phyloP scores from a whole-genome alignment of 164 flowering plant genomes.

The Amborella trichopoda region DNA sequence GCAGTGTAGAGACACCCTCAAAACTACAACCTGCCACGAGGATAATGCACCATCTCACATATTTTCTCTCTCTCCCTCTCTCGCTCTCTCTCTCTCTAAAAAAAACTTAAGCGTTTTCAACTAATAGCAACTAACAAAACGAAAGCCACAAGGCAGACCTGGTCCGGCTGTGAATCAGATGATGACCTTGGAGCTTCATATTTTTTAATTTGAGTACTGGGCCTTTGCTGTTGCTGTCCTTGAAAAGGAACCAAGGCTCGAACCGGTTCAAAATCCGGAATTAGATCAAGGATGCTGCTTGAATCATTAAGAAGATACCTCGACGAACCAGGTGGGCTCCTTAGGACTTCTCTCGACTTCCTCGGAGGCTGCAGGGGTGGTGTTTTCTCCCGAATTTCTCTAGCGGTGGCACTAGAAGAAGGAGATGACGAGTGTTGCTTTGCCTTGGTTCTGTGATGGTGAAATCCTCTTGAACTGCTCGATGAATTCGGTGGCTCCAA shows the following conservation, averaged over 20 bases:
- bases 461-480: background rate
- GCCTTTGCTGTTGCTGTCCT: too few species aligned
- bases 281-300: slow-evolving; percentile 19
- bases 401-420: background rate
- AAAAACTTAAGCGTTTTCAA: background rate
- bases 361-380: background rate
- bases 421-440: background rate
- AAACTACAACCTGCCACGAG: slow-evolving; percentile 57
- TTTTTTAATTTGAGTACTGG: slow-evolving; percentile 2
- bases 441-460: background rate
- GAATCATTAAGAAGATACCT: slow-evolving; percentile 33
- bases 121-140: background rate
- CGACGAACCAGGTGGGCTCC: slow-evolving; percentile 29
- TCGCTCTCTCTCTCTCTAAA: too few species aligned
- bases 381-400: background rate
- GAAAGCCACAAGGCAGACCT: slow-evolving; percentile 16
- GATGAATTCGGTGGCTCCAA: background rate
- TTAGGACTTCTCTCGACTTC: slow-evolving; percentile 6
- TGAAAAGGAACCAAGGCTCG: slow-evolving; percentile 22
- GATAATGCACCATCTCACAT: background rate
- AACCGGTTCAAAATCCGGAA: slow-evolving; percentile 17
- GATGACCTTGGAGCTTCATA: slow-evolving; percentile 27
- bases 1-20: slow-evolving; percentile 91
- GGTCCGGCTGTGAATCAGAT: slow-evolving; percentile 21
- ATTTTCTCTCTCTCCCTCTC: too few species aligned